Evolutionary conservation across 768 basidiomycete genomes (phyloP), one percentile per base, ranked within the genome.

Genomic region (Xerocomus brunneocitrinus): DNA sequence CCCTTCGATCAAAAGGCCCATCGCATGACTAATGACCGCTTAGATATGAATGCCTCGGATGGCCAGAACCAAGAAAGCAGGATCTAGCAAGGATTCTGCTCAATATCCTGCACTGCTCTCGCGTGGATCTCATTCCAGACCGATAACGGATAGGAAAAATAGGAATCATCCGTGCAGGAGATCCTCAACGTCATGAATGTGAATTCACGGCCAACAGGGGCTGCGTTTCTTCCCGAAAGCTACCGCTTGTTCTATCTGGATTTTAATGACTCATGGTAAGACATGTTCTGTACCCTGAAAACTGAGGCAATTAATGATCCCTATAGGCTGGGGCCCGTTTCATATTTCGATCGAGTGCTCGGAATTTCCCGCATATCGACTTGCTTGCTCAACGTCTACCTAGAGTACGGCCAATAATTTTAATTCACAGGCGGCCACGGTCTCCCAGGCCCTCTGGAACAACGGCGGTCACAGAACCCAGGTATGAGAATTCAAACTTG

Each of bases 271-370:
- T 79, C 74, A 74, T 75, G 74, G 74, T 72, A 66, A 53, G 68
- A 66, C 47, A 60, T 56, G 45, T 36, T 43, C 53, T 32, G 27
- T 53, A 61, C 58, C 49, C 52, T 56, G 49, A 35, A 48, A 50
- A 47, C 57, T 50, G 50, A 59, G 51, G 55, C 39, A 50, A 51
- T 58, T 57, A 56, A 58, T 56, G 54, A 47, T 52, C 44, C 50
- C n/a, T 50, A 24, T 49, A 64, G 67, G 61, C 56, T 66, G 59
- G 60, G 51, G 71, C 58, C 44, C 41, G 52, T 57, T 50, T 74
- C 74, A 53, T 73, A 71, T 41, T 70, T 76, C 41, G 78, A 80
- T 62, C 74, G 68, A 57, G 72, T 73, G 51, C 75, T 77, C 62
- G 78, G 77, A 41, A 71, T 71, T 51, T 70, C 66, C 36, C 69